These are phyloP conservation scores for Diaporthe nobilis DNA, from an alignment of 2,329 filamentous ascomycete species.

Conservation along the genomic window DNA sequence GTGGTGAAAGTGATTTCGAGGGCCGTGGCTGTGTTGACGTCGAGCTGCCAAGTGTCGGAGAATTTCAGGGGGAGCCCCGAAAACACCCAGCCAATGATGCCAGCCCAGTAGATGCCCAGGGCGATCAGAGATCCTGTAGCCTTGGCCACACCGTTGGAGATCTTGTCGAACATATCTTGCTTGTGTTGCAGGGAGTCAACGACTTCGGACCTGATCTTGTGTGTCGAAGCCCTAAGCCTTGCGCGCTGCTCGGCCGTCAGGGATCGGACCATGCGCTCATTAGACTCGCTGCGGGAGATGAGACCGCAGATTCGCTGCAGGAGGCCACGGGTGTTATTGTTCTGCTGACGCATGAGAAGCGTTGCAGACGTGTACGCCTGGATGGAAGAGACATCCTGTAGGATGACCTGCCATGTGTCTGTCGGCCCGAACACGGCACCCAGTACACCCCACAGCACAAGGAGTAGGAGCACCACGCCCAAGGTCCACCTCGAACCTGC, in stretches of 20 bases:
- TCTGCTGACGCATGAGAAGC: constrained; percentile 56
- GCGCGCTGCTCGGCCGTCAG: constrained; percentile 43
- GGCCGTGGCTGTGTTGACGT: constrained; percentile 60
- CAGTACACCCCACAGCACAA: constrained; percentile 50
- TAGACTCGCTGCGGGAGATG: constrained; percentile 51
- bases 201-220: constrained; percentile 46
- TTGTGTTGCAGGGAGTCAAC: constrained; percentile 46
- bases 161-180: constrained; percentile 50
- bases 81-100: constrained; percentile 53
- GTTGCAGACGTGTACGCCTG: constrained; percentile 55
- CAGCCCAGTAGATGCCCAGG: constrained; percentile 52
- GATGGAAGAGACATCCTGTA: constrained; percentile 54
- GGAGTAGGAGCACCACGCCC: constrained; percentile 49
- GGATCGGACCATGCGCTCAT: constrained; percentile 49
- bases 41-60: constrained; percentile 55
- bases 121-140: constrained; percentile 50
- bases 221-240: constrained; percentile 41
- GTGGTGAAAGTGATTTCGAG: constrained; percentile 57
- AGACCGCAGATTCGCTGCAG: constrained; percentile 50
- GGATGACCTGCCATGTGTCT: constrained; percentile 54
- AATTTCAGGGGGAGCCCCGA: constrained; percentile 50
- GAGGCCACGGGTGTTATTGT: constrained; percentile 50
- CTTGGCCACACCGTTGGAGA: constrained; percentile 46
- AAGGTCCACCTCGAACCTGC: constrained; percentile 46
- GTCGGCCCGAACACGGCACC: constrained; percentile 50